Base-by-base conservation (phyloP, 2,329 filamentous ascomycete genomes). In the Gnomoniopsis sp. region DNA sequence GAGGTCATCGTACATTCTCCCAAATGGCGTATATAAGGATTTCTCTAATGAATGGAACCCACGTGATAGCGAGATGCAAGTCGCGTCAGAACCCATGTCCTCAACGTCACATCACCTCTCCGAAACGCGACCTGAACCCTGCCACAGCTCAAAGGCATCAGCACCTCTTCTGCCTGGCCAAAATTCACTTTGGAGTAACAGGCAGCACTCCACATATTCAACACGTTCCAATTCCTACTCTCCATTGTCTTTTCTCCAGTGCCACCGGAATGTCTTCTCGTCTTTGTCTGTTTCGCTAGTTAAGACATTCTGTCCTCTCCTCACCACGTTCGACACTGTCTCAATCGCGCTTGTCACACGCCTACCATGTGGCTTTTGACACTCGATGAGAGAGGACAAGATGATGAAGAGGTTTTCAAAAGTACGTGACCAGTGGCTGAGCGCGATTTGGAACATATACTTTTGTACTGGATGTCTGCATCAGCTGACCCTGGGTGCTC, bases 291-390 rank as follows among this genome's bases (percentile, higher is more conserved):
- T 23, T 11, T 22, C 22, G 46, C 46, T 22, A 11, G 33, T 11
- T 33, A 26, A 30, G 3, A 6, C 33, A 19, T 12, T 11, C 15
- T 3, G 26, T 23, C 46, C 12, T 11, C 30, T 33, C 48, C 8
- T 36, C 26, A 30, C 3, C 26, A n/a, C 30, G 14, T 49, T 49
- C 17, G 14, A 8, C 15, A 6, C 11, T 6, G 14, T 38, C 49
- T 38, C 36, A 14, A 38, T 46, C 19, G 8, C 26, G 4, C 8
- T 44, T n/a, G 36, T 15, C 14, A 33, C 23, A 41, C 36, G n/a
- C 19, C 55, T 22, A 64, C 48, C 55, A 89, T 89, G 86, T 89
- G 86, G 86, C 78, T 88, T 59, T 72, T 89, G 50, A 83, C 87
- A 66, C 83, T 81, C 66, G 77, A 82, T 11, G n/a, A 17, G 8